A percentile compares a stretch with the other conserved stretches of the same genome.
Evolutionary conservation across 306 rosid species (phyloP).

Genomic region (Ormosia semicastrata): DNA sequence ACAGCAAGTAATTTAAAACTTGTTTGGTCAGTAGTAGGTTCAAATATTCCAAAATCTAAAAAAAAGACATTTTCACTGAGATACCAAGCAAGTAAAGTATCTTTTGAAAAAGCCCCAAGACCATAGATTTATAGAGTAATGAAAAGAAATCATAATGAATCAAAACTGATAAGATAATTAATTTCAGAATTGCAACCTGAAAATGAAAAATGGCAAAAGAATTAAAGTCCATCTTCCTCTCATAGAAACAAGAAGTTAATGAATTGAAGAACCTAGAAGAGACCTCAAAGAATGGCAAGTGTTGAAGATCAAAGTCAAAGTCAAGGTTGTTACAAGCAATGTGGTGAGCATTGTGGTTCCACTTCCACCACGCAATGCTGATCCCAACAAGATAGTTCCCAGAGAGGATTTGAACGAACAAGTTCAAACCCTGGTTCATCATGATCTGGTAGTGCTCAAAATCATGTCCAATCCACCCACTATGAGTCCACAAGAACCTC

Average conservation of each 20-base stretch:
- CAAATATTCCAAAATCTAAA: slow-evolving; percentile 22
- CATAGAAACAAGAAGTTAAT: slow-evolving; percentile 51
- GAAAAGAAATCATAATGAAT: slow-evolving; percentile 1
- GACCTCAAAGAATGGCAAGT: slow-evolving; percentile 61
- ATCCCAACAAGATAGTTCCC: slow-evolving; percentile 74
- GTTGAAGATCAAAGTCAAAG: slow-evolving; percentile 75
- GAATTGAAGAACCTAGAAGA: slow-evolving; percentile 56
- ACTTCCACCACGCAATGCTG: slow-evolving; percentile 77
- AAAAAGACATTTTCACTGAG: background rate
- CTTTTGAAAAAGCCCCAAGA: background rate
- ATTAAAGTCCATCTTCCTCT: slow-evolving; percentile 53
- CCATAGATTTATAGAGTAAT: slow-evolving; percentile 14
- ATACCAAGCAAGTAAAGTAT: background rate
- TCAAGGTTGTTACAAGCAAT: slow-evolving; percentile 68
- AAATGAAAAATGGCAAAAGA: background rate
- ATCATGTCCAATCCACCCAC: slow-evolving; percentile 74
- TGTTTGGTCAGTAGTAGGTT: background rate
- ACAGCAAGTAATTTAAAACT: background rate
- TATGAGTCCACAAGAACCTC: slow-evolving; percentile 68
- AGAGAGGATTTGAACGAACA: slow-evolving; percentile 49
- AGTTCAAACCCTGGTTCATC: slow-evolving; percentile 29
- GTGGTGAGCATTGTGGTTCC: slow-evolving; percentile 80
- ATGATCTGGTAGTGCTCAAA: slow-evolving; percentile 69
- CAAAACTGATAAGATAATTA: slow-evolving; percentile 7
- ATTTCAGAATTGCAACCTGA: background rate